phyloP scores from a whole-genome alignment of 768 basidiomycete species.

The Butyriboletus loyo region DNA sequence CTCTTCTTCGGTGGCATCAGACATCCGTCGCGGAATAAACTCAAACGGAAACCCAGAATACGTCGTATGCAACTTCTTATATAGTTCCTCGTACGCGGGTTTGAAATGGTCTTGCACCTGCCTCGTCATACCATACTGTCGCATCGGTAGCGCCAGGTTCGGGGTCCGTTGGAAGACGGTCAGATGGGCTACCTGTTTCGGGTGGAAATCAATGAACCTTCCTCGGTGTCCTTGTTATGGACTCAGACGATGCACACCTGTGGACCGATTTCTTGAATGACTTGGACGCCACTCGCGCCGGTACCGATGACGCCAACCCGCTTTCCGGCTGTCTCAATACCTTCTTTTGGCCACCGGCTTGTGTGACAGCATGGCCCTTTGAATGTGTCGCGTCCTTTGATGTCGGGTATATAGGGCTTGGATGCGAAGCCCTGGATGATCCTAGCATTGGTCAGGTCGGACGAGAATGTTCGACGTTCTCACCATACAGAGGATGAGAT shows the following conservation, averaged over 20 bases:
- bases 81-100: slow-evolving; percentile 6
- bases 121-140: slow-evolving; percentile 1
- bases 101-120: slow-evolving; percentile 12
- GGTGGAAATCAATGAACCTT: too few species aligned
- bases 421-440: background rate
- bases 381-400: slow-evolving; percentile 11
- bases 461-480: background rate
- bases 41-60: background rate
- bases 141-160: slow-evolving; percentile 12
- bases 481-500: slow-evolving; percentile 11
- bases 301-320: slow-evolving; percentile 15
- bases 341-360: slow-evolving; percentile 11
- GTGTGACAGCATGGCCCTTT: slow-evolving; percentile 10
- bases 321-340: slow-evolving; percentile 3
- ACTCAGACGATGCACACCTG: slow-evolving; percentile 9
- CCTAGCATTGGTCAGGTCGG: background rate
- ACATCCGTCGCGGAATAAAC: background rate
- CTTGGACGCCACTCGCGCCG: slow-evolving; percentile 12
- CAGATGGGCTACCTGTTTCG: slow-evolving; percentile 5
- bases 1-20: slow-evolving; percentile 5
- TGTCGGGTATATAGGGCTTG: slow-evolving; percentile 10
- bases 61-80: background rate
- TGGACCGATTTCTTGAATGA: slow-evolving; percentile 12
- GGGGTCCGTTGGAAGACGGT: slow-evolving; percentile 18
- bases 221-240: background rate